Evolutionary conservation across 1,139 yeast genomes (phyloP).

Genomic region (Spencermartinsiella ligniputridi): DNA sequence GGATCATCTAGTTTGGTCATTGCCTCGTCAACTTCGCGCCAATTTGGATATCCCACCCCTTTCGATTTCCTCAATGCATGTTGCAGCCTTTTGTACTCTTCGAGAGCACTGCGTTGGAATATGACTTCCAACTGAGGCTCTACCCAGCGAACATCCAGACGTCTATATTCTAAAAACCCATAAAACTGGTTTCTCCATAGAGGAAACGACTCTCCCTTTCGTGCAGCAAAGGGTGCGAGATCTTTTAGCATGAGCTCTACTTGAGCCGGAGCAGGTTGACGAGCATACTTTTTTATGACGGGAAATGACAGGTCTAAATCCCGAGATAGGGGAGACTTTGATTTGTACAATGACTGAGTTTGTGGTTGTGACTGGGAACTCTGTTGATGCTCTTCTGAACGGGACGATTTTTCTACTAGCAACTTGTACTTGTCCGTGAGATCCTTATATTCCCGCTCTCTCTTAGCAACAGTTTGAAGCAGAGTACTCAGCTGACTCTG

Average conservation of each 20-base stretch:
- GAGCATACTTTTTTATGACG: neutral
- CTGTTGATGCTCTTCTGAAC: too few relatives aligned
- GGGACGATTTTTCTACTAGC: too few relatives aligned
- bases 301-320: neutral
- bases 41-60: slow-evolving; percentile 7
- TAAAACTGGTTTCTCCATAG: neutral
- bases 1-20: slow-evolving; percentile 16
- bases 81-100: slow-evolving; percentile 4
- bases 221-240: neutral
- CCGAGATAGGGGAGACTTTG: neutral
- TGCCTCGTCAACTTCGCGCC: slow-evolving; percentile 7
- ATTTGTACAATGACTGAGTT: too few relatives aligned
- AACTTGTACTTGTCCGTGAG: neutral
- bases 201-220: neutral
- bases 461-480: neutral
- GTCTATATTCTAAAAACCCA: neutral
- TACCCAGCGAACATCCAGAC: neutral
- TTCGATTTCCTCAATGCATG: slow-evolving; percentile 4
- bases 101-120: slow-evolving; percentile 1
- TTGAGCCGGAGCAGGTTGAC: neutral
- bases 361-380: neutral
- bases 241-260: neutral
- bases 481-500: neutral
- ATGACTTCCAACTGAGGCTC: neutral
- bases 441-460: neutral